Conservation (phyloP, 1,139 yeast genomes). For the Scheffersomyces insectosa region DNA sequence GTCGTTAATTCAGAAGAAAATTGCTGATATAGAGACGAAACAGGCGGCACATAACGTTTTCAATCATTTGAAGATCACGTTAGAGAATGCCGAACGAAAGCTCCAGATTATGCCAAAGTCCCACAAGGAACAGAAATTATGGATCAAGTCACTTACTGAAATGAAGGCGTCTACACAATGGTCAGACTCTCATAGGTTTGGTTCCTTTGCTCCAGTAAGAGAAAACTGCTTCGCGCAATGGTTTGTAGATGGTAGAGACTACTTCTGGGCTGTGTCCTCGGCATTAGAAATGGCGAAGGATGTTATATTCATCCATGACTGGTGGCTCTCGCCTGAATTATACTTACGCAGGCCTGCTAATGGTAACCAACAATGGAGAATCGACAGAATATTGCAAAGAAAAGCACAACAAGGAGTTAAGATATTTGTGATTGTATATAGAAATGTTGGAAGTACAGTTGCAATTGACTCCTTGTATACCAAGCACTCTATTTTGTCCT, state of each 20-base stretch:
- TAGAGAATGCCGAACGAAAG: conserved; percentile 79
- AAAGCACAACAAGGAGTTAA: conserved; percentile 96
- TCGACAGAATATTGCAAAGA: conserved; percentile 83
- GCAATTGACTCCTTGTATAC: conserved; percentile 94
- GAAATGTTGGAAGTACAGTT: conserved; percentile 92
- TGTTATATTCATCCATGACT: conserved; percentile 91
- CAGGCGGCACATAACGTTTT: conserved; percentile 29
- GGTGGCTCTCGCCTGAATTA: conserved; percentile 98
- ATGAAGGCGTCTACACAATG: conserved; percentile 73
- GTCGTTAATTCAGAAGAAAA: conserved; percentile 26
- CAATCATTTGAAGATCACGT: conserved; percentile 55
- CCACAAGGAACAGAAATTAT: conserved; percentile 64
- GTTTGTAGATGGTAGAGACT: conserved; percentile 96
- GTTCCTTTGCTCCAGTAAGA: conserved; percentile 90
- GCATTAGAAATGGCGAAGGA: conserved; percentile 95
- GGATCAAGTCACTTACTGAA: conserved; percentile 73
- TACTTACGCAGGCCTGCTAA: conserved; percentile 92
- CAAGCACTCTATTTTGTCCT: conserved; percentile 83
- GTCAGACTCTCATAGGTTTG: conserved; percentile 75
- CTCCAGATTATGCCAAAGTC: conserved; percentile 75
- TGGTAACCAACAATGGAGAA: conserved; percentile 92
- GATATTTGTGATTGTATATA: conserved; percentile 87
- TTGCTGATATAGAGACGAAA: conserved; percentile 23
- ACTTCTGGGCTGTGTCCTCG: conserved; percentile 93
- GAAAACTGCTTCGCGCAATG: conserved; percentile 87